Evolutionary conservation across 1,284 basidiomycete genomes (phyloP).

Genomic region (Fistulina hepatica): DNA sequence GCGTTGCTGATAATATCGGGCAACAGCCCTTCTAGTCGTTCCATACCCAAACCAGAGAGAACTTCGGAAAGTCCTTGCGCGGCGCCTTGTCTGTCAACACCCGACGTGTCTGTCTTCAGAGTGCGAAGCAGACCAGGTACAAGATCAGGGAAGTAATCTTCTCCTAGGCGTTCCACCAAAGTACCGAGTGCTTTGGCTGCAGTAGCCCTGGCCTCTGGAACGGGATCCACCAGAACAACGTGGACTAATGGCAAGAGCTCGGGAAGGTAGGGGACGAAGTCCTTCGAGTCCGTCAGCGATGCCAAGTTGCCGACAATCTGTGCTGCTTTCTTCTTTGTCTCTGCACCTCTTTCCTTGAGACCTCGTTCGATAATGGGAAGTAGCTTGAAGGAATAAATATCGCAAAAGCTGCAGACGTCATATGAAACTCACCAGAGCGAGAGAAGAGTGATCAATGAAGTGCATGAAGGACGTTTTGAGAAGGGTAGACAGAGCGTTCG

Average conservation of each 20-base stretch:
- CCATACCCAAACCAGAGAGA: conserved; percentile 92
- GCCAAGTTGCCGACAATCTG: conserved; percentile 97
- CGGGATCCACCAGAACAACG: conserved; percentile 86
- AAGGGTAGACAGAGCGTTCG: conserved; percentile 71
- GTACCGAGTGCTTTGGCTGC: conserved; percentile 97
- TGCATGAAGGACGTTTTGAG: conserved; percentile 96
- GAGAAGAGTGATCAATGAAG: conserved; percentile 95
- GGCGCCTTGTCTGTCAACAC: conserved; percentile 95
- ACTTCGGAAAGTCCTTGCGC: conserved; percentile 98
- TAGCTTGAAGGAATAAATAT: conserved; percentile 46
- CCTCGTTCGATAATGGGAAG: conserved; percentile 95
- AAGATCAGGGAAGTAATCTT: conserved; percentile 91
- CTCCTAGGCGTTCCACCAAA: conserved; percentile 92
- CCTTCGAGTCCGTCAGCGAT: conserved; percentile 89
- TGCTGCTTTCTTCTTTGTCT: conserved; percentile 91
- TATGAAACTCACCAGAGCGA: conserved; percentile 67
- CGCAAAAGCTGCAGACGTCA: conserved; percentile 6
- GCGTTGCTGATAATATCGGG: conserved; percentile 93
- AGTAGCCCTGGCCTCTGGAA: conserved; percentile 94
- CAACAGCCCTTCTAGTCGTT: conserved; percentile 87
- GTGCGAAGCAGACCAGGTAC: conserved; percentile 85
- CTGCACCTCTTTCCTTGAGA: conserved; percentile 83
- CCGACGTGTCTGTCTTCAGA: conserved; percentile 88
- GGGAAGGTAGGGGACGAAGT: conserved; percentile 92
- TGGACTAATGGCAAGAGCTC: conserved; percentile 88